These are phyloP conservation scores for Carex littledalei DNA, from an alignment of 176 grass and related monocot species.

Conservation along the genomic window DNA sequence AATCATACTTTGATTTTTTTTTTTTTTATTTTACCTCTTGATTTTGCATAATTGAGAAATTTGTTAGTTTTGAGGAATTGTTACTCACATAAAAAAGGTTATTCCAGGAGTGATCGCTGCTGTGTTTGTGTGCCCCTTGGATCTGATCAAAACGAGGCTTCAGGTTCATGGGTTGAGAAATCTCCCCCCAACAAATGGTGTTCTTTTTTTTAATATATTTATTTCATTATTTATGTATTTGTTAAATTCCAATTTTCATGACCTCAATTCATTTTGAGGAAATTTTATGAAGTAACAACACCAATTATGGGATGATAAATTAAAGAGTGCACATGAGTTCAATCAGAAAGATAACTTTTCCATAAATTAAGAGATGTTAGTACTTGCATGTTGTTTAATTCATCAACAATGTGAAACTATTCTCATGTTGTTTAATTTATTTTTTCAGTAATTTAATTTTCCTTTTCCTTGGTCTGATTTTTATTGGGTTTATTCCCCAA, in stretches of 20 bases:
- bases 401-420: conserved; percentile 8
- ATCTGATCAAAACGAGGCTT: conserved; percentile 88
- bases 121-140: conserved; percentile 73
- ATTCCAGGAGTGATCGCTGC: conserved; percentile 60
- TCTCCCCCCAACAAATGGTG: conserved; percentile 28
- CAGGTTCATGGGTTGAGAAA: conserved; percentile 70
- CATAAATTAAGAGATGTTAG: conserved; percentile 3
- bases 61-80: not conserved
- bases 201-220: not conserved
- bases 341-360: not conserved
- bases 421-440: not conserved
- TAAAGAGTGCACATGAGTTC: not conserved
- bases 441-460: conserved; percentile 10
- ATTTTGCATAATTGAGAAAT: conserved; percentile 13
- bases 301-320: not conserved
- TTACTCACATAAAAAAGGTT: not conserved
- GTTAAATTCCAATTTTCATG: not conserved
- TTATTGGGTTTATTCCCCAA: conserved; percentile 16
- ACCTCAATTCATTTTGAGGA: not conserved
- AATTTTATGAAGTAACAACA: not conserved
- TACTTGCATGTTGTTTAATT: not conserved
- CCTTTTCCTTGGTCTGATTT: not conserved
- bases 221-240: not conserved
- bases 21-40: not conserved
- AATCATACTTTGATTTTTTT: not conserved